Conservation (phyloP, 768 basidiomycete genomes). For the Calocera viscosa region DNA sequence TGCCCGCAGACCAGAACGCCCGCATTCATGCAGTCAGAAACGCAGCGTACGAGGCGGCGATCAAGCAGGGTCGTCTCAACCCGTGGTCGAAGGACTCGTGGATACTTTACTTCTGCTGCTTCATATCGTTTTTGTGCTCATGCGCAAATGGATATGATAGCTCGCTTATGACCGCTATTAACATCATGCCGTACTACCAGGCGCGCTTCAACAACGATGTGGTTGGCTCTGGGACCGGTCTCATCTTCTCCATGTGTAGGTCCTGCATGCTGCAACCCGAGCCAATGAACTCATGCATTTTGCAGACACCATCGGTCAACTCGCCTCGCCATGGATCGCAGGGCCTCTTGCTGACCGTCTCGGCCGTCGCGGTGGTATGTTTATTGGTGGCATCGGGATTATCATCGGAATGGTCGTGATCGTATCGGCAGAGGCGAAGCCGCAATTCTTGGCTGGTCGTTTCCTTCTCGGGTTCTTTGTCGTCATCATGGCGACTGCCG, state of each 20-base stretch:
- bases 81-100: slow-evolving; percentile 22
- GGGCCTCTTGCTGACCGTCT: slow-evolving; percentile 25
- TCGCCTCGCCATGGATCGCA: slow-evolving; percentile 25
- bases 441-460: slow-evolving; percentile 41
- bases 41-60: slow-evolving; percentile 28
- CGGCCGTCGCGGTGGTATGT: slow-evolving; percentile 27
- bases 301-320: slow-evolving; percentile 20
- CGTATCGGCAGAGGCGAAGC: slow-evolving; percentile 33
- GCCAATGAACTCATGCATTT: neutral
- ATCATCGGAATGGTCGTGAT: slow-evolving; percentile 36
- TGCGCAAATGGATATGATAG: slow-evolving; percentile 25
- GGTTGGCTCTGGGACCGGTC: slow-evolving; percentile 7
- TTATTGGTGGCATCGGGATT: slow-evolving; percentile 20
- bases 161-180: slow-evolving; percentile 18
- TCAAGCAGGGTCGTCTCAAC: slow-evolving; percentile 17
- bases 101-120: slow-evolving; percentile 21
- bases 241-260: slow-evolving; percentile 14
- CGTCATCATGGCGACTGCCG: slow-evolving; percentile 25
- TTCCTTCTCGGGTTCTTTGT: slow-evolving; percentile 43
- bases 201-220: slow-evolving; percentile 11
- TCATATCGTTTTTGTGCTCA: slow-evolving; percentile 23
- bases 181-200: slow-evolving; percentile 21
- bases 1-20: neutral
- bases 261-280: neutral
- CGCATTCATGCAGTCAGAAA: neutral